Base-by-base conservation (phyloP, 2,329 filamentous ascomycete species). In the Elsinoe ampelina region DNA sequence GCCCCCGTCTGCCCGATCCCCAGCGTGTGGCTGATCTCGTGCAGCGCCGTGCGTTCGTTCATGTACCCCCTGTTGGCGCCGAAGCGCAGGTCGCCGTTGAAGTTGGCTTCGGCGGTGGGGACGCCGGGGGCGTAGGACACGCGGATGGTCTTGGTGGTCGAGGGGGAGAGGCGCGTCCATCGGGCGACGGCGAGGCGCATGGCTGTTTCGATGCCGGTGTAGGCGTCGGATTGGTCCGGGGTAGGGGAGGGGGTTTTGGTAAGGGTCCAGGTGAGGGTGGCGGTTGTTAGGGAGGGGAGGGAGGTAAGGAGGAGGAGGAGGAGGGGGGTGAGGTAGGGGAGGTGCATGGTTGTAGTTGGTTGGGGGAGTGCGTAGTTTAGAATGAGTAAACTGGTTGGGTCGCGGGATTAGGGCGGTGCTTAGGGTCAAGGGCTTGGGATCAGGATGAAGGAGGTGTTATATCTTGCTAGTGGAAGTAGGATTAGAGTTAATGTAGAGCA, bases 221-320 rank as follows among this genome's bases (percentile, higher is more conserved):
- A 59, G 45, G 59, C 59, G n/a, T 59, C 59, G 17, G 39, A 12
- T 48, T 61, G 36, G 51, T 61, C 58, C 22, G 55, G 43, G 20
- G 55, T 58, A 26, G 59, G 58, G 34, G 48, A 68, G 3, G 70
- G 70, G 32, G 70, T 71, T 59, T 75, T 72, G n/a, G 72, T 66
- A 47, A 73, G 72, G 3, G 70, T 73, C 73, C 73, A 76, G 17
- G 48, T 58, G 57, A 75, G 74, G 4, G 71, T 68, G 5, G 75
- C 63, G 60, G 73, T 72, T 13, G 72, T 70, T 57, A 72, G 72
- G 56, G 70, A 19, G 22, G 22, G 22, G 22, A 26, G 22, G 41
- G 41, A 11, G 48, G 48, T 19, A n/a, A n/a, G n/a, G n/a, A n/a
- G n/a, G 7, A 34, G 17, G 30, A 32, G 30, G 4, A 52, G 32